Evolutionary conservation across 2,329 filamentous ascomycete species (phyloP).

Genomic region (Pyrenophora graminea): DNA sequence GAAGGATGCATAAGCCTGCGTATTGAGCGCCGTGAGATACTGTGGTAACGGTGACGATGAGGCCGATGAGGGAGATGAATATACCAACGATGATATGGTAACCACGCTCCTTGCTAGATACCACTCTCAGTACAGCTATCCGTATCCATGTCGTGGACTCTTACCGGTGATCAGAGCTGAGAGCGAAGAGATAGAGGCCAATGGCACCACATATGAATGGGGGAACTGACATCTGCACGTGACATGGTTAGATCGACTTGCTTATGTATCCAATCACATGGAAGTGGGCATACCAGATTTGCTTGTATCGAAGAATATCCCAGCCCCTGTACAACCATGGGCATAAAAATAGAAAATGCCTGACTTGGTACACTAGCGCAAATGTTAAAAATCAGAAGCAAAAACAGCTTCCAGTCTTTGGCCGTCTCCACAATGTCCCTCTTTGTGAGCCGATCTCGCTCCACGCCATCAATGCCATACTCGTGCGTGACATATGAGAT

Average conservation of each 20-base stretch:
- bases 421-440: conserved; percentile 24
- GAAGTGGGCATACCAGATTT: conserved; percentile 19
- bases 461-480: conserved; percentile 1
- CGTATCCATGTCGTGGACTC: not conserved
- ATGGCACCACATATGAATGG: conserved; percentile 55
- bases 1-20: conserved; percentile 27
- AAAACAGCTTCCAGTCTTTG: conserved; percentile 31
- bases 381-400: conserved; percentile 45
- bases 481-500: conserved; percentile 2
- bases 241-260: not conserved
- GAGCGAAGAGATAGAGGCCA: conserved; percentile 51
- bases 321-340: conserved; percentile 51
- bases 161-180: conserved; percentile 49
- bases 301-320: conserved; percentile 23
- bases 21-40: conserved; percentile 15
- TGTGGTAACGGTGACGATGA: conserved; percentile 21
- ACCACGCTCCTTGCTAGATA: conserved; percentile 18
- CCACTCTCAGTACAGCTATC: not conserved
- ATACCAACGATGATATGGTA: conserved; percentile 53
- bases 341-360: conserved; percentile 50
- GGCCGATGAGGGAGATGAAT: conserved; percentile 47
- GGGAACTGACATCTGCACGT: conserved; percentile 49
- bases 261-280: no score
- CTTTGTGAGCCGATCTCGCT: conserved; percentile 16
- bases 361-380: conserved; percentile 49